Percentiles rank a stretch among this genome's conserved stretches.
Conservation (phyloP, 495 filamentous ascomycete species). For the Penicillium mononematosum region DNA sequence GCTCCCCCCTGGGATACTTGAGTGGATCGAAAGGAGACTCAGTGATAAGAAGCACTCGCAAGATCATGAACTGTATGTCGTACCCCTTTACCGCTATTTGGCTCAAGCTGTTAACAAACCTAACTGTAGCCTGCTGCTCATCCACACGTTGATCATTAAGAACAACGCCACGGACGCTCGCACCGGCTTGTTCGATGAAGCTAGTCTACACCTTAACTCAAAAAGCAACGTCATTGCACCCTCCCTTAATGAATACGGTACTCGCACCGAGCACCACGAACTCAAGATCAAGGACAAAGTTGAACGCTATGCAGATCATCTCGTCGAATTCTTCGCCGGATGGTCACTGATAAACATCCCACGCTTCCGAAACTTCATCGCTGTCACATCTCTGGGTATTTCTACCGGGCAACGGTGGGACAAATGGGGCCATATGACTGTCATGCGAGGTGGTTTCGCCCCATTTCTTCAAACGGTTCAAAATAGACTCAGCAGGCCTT, state of each 20-base stretch:
- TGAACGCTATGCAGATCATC: conserved; percentile 35
- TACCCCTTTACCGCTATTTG: neutral
- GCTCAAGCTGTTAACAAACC: neutral
- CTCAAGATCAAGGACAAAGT: conserved; percentile 22
- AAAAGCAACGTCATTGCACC: conserved; percentile 24
- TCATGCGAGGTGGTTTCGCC: neutral
- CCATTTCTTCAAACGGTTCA: conserved; percentile 9
- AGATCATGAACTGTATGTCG: conserved; percentile 7
- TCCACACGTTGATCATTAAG: conserved; percentile 24
- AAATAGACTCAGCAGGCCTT: neutral
- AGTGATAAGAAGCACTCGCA: conserved; percentile 8
- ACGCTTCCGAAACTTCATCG: conserved; percentile 34
- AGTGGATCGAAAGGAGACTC: conserved; percentile 34
- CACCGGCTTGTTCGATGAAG: conserved; percentile 6
- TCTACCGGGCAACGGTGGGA: conserved; percentile 24
- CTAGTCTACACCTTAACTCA: conserved; percentile 22
- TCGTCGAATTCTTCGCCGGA: conserved; percentile 47
- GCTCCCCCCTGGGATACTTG: conserved; percentile 40
- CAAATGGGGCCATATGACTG: conserved; percentile 34
- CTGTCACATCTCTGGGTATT: conserved; percentile 21
- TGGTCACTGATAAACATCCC: conserved; percentile 38
- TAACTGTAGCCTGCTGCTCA: neutral
- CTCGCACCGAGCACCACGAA: conserved; percentile 19
- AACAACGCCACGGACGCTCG: conserved; percentile 17
- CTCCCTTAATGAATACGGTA: conserved; percentile 23